These are phyloP conservation scores for Myxozyma lipomycoides DNA, from an alignment of 805 yeast genomes.

Conservation along the genomic window DNA sequence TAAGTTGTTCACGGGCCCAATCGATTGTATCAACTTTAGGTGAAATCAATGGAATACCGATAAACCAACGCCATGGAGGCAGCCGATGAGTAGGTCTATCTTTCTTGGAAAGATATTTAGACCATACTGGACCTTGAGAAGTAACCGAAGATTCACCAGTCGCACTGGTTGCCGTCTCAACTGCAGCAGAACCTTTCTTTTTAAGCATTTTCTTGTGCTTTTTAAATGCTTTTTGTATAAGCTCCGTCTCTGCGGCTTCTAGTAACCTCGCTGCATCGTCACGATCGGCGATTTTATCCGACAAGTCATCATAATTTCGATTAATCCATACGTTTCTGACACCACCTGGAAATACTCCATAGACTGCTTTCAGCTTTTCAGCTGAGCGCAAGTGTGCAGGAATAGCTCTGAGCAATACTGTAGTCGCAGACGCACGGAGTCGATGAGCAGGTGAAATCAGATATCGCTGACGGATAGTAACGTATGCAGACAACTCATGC, in stretches of 20 bases:
- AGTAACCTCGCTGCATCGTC: conserved; percentile 35
- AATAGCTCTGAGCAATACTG: conserved; percentile 68
- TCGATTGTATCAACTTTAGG: conserved; percentile 80
- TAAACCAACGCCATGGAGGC: conserved; percentile 15
- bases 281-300: conserved; percentile 36
- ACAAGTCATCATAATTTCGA: conserved; percentile 43
- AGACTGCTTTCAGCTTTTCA: conserved; percentile 50
- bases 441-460: conserved; percentile 33
- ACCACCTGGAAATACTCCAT: conserved; percentile 52
- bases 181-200: background rate
- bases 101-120: conserved; percentile 50
- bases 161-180: background rate
- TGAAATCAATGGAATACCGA: conserved; percentile 52
- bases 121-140: conserved; percentile 30
- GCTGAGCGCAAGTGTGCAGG: conserved; percentile 50
- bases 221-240: conserved; percentile 37
- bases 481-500: conserved; percentile 53
- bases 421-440: conserved; percentile 38
- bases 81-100: conserved; percentile 72
- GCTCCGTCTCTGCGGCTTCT: conserved; percentile 42
- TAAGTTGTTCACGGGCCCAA: conserved; percentile 63
- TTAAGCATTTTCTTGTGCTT: conserved; percentile 15
- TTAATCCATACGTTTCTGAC: conserved; percentile 60
- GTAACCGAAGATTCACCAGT: background rate
- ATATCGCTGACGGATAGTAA: conserved; percentile 47